These are phyloP conservation scores for Naganishia randhawae DNA, from an alignment of 768 basidiomycete genomes.

Conservation along the genomic window DNA sequence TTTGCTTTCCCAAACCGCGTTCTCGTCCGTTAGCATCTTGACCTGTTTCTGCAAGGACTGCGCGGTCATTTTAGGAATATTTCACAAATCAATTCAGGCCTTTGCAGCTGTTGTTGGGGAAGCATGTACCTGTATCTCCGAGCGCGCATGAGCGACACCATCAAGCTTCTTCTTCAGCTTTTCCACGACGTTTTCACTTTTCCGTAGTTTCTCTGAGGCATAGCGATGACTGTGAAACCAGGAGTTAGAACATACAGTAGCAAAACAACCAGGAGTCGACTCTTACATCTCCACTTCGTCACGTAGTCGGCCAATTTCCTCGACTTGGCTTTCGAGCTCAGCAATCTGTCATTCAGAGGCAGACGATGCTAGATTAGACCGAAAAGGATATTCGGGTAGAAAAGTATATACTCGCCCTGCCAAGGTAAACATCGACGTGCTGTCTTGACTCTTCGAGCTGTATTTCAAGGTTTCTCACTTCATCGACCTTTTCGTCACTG, in stretches of 20 bases:
- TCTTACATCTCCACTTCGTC: slow-evolving; percentile 91
- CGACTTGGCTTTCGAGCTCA: slow-evolving; percentile 72
- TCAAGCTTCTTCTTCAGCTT: slow-evolving; percentile 99
- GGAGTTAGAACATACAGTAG: not conserved
- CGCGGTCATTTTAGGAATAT: slow-evolving; percentile 30
- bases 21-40: slow-evolving; percentile 76
- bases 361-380: not conserved
- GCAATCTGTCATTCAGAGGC: slow-evolving; percentile 55
- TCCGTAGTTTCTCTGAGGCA: slow-evolving; percentile 83
- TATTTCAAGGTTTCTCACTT: slow-evolving; percentile 72
- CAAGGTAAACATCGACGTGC: slow-evolving; percentile 55
- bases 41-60: slow-evolving; percentile 83
- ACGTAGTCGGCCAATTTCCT: slow-evolving; percentile 73
- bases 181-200: slow-evolving; percentile 95
- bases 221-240: slow-evolving; percentile 55
- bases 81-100: not conserved
- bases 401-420: slow-evolving; percentile 54
- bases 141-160: slow-evolving; percentile 68
- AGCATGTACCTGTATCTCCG: slow-evolving; percentile 32
- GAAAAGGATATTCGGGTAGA: no score
- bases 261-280: not conserved
- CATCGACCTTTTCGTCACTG: slow-evolving; percentile 80
- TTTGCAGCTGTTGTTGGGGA: not conserved
- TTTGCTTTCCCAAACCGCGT: slow-evolving; percentile 48
- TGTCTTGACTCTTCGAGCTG: slow-evolving; percentile 70